These are phyloP conservation scores for Aspergillus hortae DNA, from an alignment of 2,329 filamentous ascomycete species.

Conservation along the genomic window DNA sequence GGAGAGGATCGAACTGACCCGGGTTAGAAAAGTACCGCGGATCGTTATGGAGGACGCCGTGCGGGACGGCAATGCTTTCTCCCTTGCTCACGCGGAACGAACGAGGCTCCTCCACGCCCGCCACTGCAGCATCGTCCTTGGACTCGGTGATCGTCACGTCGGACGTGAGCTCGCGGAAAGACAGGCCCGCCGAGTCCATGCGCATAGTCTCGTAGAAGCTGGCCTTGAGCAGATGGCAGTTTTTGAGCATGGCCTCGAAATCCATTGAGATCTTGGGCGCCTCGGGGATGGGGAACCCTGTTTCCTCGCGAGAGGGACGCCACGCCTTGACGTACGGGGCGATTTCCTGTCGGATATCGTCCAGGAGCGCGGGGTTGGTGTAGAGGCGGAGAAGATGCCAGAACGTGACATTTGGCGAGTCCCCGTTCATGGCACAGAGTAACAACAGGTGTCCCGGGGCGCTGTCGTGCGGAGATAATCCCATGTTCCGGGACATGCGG, in stretches of 20 bases:
- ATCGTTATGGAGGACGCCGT: slow-evolving; percentile 45
- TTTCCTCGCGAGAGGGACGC: slow-evolving; percentile 34
- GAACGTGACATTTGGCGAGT: slow-evolving; percentile 51
- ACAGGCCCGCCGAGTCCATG: slow-evolving; percentile 41
- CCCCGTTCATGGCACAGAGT: slow-evolving; percentile 54
- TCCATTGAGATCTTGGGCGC: slow-evolving; percentile 42
- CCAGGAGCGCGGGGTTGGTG: slow-evolving; percentile 37
- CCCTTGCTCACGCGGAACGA: slow-evolving; percentile 42
- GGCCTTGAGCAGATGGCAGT: slow-evolving; percentile 46
- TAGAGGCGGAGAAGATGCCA: slow-evolving; percentile 50
- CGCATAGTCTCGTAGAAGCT: slow-evolving; percentile 47
- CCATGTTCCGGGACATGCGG: slow-evolving; percentile 36
- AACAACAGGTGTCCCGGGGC: slow-evolving; percentile 46
- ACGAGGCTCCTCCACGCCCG: slow-evolving; percentile 24
- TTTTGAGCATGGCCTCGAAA: slow-evolving; percentile 37
- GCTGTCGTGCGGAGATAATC: slow-evolving; percentile 35
- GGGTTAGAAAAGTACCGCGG: slow-evolving; percentile 39
- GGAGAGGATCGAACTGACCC: slow-evolving; percentile 40
- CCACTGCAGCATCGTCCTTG: slow-evolving; percentile 32
- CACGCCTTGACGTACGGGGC: slow-evolving; percentile 38
- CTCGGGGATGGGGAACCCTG: slow-evolving; percentile 42
- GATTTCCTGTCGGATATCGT: slow-evolving; percentile 46
- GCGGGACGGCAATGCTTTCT: slow-evolving; percentile 43
- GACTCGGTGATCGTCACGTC: slow-evolving; percentile 40
- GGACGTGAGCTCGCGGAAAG: slow-evolving; percentile 38